Conservation (phyloP, 176 grass and related monocot species). For the Saccharum spontaneum region DNA sequence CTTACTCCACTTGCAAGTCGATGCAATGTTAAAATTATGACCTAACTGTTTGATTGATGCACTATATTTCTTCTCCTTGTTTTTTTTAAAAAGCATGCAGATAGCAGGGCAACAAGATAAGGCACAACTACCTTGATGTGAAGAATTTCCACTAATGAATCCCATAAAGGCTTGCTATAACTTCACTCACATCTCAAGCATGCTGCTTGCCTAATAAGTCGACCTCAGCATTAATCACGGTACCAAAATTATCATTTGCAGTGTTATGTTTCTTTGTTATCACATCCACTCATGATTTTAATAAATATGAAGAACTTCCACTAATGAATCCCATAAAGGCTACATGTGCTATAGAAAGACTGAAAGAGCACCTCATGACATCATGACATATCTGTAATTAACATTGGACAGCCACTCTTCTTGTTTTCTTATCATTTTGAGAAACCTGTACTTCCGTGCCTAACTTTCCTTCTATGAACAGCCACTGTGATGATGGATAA, state of each 20-base stretch:
- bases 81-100: neutral
- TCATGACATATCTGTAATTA: neutral
- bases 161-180: neutral
- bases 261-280: constrained; percentile 14
- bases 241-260: constrained; percentile 13
- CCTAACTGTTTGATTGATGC: constrained; percentile 15
- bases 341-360: constrained; percentile 2
- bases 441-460: constrained; percentile 29
- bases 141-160: no score
- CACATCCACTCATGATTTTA: constrained; percentile 17
- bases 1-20: neutral
- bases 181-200: constrained; percentile 14
- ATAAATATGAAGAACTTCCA: neutral
- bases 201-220: constrained; percentile 38
- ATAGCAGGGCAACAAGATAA: neutral
- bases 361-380: neutral
- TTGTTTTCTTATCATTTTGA: neutral
- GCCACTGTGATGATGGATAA: neutral
- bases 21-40: neutral
- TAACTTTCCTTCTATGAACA: constrained; percentile 22
- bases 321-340: neutral
- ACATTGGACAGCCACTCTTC: neutral
- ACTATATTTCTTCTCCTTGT: neutral
- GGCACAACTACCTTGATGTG: no score
- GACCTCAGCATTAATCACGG: constrained; percentile 23